A percentile compares a stretch with the other conserved stretches of the same genome.
phyloP scores from a whole-genome alignment of 148 eudicot species.

The Simmondsia chinensis region DNA sequence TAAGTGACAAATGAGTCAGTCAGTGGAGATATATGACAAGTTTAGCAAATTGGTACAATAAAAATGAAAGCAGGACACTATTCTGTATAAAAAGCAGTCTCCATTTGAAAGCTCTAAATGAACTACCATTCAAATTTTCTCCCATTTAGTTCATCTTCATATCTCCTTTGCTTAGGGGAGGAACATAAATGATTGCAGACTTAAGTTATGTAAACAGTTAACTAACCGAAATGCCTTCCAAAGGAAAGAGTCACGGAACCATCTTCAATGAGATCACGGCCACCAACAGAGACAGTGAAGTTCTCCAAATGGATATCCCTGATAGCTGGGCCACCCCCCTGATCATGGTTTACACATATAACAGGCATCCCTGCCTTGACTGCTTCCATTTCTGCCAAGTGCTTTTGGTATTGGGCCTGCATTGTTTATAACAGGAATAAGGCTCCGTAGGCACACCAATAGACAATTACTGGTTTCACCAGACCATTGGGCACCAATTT shows the following conservation, averaged over 20 bases:
- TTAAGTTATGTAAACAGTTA: slow-evolving; percentile 2
- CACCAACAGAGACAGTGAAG: slow-evolving; percentile 92
- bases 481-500: no score
- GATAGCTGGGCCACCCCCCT: slow-evolving; percentile 53
- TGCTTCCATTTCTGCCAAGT: slow-evolving; percentile 95
- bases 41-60: no score
- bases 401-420: slow-evolving; percentile 78
- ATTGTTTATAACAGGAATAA: slow-evolving; percentile 7
- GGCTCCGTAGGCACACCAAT: neutral
- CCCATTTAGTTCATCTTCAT: no score
- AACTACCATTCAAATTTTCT: no score
- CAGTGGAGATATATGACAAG: no score
- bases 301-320: slow-evolving; percentile 89
- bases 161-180: no score
- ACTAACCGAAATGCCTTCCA: slow-evolving; percentile 95
- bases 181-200: no score
- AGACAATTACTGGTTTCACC: no score
- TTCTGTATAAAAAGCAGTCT: no score
- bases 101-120: no score
- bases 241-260: slow-evolving; percentile 73
- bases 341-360: slow-evolving; percentile 64
- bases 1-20: no score
- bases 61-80: no score
- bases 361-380: slow-evolving; percentile 94
- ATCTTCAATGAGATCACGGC: slow-evolving; percentile 92